Evolutionary conservation across 176 grass and related monocot species (phyloP).

Genomic region (Carex scoparia): DNA sequence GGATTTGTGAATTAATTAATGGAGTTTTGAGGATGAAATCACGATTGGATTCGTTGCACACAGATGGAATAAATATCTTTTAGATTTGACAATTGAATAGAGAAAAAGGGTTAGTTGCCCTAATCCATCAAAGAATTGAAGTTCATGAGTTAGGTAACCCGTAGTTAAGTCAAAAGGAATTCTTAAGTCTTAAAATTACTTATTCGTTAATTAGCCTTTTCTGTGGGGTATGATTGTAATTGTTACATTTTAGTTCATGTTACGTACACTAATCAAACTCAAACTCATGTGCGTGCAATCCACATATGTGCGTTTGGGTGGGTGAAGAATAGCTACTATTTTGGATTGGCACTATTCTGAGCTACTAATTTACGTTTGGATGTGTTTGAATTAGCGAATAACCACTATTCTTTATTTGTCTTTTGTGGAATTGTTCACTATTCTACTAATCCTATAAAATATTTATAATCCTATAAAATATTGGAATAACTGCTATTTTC

Average conservation of each 20-base stretch:
- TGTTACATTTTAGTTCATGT: neutral
- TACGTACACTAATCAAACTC: neutral
- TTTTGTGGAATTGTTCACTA: too few species aligned
- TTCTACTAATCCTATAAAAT: too few species aligned
- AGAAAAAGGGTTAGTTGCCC: neutral
- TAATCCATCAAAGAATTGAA: neutral
- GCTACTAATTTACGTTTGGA: too few species aligned
- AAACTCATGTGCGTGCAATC: too few species aligned
- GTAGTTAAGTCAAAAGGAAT: neutral
- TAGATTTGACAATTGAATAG: neutral
- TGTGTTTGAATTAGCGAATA: too few species aligned
- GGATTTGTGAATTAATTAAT: neutral
- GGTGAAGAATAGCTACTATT: too few species aligned
- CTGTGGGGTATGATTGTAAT: neutral
- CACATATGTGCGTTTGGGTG: too few species aligned
- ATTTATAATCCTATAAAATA: too few species aligned
- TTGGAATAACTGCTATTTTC: too few species aligned
- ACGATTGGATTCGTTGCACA: neutral
- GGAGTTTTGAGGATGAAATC: neutral
- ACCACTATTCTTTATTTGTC: too few species aligned
- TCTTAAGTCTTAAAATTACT: neutral
- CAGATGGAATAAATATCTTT: neutral
- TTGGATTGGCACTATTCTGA: too few species aligned
- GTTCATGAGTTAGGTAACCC: constrained; percentile 9
- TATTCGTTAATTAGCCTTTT: neutral